phyloP scores from a whole-genome alignment of 805 yeast genomes.

The Suhomyces prunicola region DNA sequence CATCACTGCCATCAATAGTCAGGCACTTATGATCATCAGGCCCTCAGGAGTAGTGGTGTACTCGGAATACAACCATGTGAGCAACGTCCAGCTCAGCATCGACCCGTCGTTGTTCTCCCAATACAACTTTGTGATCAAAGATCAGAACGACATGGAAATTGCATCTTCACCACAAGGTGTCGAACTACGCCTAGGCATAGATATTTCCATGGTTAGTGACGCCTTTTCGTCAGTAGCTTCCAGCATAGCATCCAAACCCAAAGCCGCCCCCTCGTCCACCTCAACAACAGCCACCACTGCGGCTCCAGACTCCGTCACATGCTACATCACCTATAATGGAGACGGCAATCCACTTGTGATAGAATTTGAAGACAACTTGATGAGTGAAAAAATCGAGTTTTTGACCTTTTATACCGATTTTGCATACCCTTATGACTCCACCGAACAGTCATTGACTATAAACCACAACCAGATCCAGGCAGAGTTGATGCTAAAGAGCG shows the following conservation, averaged over 20 bases:
- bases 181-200: conserved; percentile 30
- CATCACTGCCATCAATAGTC: conserved; percentile 27
- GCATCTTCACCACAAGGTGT: background rate
- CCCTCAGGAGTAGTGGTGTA: conserved; percentile 32
- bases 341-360: conserved; percentile 38
- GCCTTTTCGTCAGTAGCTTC: conserved; percentile 33
- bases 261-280: background rate
- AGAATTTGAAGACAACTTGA: conserved; percentile 40
- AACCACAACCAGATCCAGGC: conserved; percentile 29
- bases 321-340: conserved; percentile 37
- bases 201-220: conserved; percentile 32
- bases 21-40: conserved; percentile 34
- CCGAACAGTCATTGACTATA: conserved; percentile 18
- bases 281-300: background rate
- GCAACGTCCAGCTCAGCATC: conserved; percentile 32
- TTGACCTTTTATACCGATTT: conserved; percentile 34
- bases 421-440: conserved; percentile 19
- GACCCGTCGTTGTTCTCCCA: conserved; percentile 36
- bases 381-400: conserved; percentile 42
- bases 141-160: conserved; percentile 3
- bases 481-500: conserved; percentile 39
- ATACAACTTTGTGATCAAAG: conserved; percentile 20
- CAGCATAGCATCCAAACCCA: conserved; percentile 5
- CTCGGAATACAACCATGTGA: conserved; percentile 35
- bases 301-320: conserved; percentile 21